Conservation (phyloP, 164 flowering plant genomes). For the Piper betle region DNA sequence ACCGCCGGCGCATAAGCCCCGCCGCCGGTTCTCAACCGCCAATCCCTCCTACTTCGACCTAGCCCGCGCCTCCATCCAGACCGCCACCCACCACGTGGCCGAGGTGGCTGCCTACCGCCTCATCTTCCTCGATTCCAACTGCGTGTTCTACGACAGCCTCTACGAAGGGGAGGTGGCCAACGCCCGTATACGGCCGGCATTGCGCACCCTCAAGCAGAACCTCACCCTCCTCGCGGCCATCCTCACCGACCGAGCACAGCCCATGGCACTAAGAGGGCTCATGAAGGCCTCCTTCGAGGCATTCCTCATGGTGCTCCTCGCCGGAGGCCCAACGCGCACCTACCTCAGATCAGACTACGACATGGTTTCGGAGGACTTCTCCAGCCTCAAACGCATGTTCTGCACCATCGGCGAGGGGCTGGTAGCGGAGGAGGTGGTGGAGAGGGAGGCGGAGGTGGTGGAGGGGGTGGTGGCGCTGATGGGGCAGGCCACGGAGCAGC, state of each 20-base stretch:
- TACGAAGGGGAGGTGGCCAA: slow-evolving; percentile 49
- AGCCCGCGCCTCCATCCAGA: slow-evolving; percentile 33
- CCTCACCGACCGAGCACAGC: slow-evolving; percentile 54
- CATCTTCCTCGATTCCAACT: slow-evolving; percentile 65
- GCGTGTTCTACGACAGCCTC: slow-evolving; percentile 57
- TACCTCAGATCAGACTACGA: slow-evolving; percentile 46
- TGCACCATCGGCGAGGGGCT: slow-evolving; percentile 60
- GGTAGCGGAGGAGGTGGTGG: slow-evolving; percentile 54
- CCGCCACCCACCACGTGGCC: slow-evolving; percentile 54
- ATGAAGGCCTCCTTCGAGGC: slow-evolving; percentile 86
- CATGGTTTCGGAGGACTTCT: slow-evolving; percentile 71
- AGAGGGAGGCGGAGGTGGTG: slow-evolving; percentile 57
- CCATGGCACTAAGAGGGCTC: slow-evolving; percentile 61
- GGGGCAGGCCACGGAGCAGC: slow-evolving; percentile 67
- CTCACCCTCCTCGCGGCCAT: slow-evolving; percentile 56
- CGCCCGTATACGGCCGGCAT: slow-evolving; percentile 64
- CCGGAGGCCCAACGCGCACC: slow-evolving; percentile 58
- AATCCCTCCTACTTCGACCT: slow-evolving; percentile 45
- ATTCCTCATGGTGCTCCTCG: slow-evolving; percentile 74
- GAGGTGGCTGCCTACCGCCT: slow-evolving; percentile 87
- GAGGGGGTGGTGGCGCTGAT: slow-evolving; percentile 66
- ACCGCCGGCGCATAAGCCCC: slow-evolving; percentile 20
- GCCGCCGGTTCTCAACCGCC: slow-evolving; percentile 14
- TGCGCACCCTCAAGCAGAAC: slow-evolving; percentile 76
- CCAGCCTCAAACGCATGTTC: slow-evolving; percentile 48